phyloP scores from a whole-genome alignment of 2,329 filamentous ascomycete genomes.

The Exophiala mesophila region DNA sequence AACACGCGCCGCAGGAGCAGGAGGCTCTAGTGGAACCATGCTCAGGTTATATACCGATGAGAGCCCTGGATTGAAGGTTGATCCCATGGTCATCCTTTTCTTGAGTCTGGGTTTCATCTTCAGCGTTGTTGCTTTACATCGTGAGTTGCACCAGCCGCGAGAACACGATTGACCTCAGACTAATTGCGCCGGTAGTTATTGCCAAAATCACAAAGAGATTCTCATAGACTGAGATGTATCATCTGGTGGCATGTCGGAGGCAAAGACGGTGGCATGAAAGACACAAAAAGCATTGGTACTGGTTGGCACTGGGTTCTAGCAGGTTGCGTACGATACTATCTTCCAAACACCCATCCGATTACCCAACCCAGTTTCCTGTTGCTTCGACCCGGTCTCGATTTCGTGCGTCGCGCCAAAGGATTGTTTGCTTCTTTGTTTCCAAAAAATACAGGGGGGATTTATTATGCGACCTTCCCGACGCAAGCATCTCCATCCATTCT shows the following conservation, averaged over 20 bases:
- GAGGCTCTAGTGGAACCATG: constrained; percentile 97
- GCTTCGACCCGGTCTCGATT: too few relatives aligned
- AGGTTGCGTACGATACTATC: constrained; percentile 14
- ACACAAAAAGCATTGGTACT: constrained; percentile 10
- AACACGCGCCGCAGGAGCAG: constrained; percentile 88
- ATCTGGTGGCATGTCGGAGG: neutral
- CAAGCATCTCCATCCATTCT: too few relatives aligned
- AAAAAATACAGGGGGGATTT: too few relatives aligned
- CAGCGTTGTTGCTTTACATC: constrained; percentile 93
- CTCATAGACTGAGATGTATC: constrained; percentile 38
- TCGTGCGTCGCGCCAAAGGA: too few relatives aligned
- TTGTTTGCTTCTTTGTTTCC: too few relatives aligned
- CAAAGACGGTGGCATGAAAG: constrained; percentile 1
- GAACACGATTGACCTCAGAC: too few relatives aligned
- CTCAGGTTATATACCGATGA: constrained; percentile 98
- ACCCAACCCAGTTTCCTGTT: too few relatives aligned
- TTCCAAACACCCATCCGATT: neutral
- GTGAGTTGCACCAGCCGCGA: constrained; percentile 54
- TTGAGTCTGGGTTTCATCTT: constrained; percentile 98
- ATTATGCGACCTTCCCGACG: too few relatives aligned
- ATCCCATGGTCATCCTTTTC: constrained; percentile 94
- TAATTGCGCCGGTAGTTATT: constrained; percentile 60
- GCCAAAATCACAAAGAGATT: constrained; percentile 92
- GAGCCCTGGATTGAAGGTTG: constrained; percentile 93
- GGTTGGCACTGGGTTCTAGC: neutral